These are phyloP conservation scores for Ophiostoma piceae DNA, from an alignment of 2,329 filamentous ascomycete species.

Conservation along the genomic window DNA sequence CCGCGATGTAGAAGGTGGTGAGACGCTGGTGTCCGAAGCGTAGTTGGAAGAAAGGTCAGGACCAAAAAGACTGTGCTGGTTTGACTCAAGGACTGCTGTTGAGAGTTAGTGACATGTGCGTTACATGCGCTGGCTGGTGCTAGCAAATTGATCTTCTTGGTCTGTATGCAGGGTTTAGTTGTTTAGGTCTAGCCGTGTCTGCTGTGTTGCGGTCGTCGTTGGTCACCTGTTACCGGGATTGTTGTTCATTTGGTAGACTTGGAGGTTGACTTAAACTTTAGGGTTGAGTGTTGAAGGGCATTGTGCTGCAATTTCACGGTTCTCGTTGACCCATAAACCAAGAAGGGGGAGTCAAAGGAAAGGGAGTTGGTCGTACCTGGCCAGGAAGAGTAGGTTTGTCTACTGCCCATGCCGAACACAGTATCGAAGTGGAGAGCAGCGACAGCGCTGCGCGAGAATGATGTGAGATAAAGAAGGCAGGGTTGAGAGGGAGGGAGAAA, in stretches of 20 bases:
- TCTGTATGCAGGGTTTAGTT: neutral
- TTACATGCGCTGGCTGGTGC: neutral
- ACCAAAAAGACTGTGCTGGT: slow-evolving; percentile 38
- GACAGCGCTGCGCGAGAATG: slow-evolving; percentile 25
- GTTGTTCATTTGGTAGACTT: neutral
- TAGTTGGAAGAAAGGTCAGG: slow-evolving; percentile 44
- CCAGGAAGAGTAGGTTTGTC: slow-evolving; percentile 26
- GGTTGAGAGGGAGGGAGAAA: neutral
- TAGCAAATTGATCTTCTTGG: neutral
- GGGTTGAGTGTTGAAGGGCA: too few species aligned
- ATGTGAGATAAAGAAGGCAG: slow-evolving; percentile 15
- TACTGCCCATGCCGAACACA: slow-evolving; percentile 27
- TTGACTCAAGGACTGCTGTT: slow-evolving; percentile 33
- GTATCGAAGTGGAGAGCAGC: slow-evolving; percentile 27
- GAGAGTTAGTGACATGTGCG: slow-evolving; percentile 28
- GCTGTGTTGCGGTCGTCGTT: neutral
- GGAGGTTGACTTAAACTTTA: neutral
- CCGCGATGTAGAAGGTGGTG: slow-evolving; percentile 46
- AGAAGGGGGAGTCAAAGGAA: slow-evolving; percentile 9
- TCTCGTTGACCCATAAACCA: neutral
- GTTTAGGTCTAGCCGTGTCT: neutral
- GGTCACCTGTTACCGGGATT: neutral
- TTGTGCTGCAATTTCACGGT: neutral
- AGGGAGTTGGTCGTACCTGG: slow-evolving; percentile 24
- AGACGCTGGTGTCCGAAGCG: slow-evolving; percentile 48